A percentile compares a stretch with the other conserved stretches of the same genome.
These are phyloP conservation scores for Chlorella sp. DNA, from an alignment of 139 green algal species.

Conservation along the genomic window DNA sequence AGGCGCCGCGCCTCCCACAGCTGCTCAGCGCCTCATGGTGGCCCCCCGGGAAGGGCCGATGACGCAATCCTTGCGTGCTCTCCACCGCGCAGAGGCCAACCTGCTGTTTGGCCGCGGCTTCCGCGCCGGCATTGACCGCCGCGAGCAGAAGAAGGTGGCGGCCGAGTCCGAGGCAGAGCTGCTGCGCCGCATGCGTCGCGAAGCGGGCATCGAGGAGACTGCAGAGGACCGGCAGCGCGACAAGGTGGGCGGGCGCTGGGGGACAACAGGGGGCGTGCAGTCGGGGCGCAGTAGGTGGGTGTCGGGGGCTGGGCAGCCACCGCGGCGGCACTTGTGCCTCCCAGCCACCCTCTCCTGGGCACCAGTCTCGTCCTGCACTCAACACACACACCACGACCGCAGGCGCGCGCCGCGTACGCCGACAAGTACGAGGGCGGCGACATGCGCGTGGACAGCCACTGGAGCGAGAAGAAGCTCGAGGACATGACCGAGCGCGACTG, in stretches of 20 bases:
- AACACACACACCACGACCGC: too few relatives aligned
- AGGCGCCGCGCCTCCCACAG: background rate
- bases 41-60: too few relatives aligned
- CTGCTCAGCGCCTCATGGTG: too few relatives aligned
- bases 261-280: too few relatives aligned
- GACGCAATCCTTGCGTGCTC: background rate
- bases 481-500: slow-evolving; percentile 98
- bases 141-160: slow-evolving; percentile 92
- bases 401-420: slow-evolving; percentile 51
- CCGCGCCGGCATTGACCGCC: slow-evolving; percentile 89
- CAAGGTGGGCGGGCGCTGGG: too few relatives aligned
- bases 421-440: slow-evolving; percentile 81
- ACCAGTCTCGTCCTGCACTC: too few relatives aligned
- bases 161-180: slow-evolving; percentile 67
- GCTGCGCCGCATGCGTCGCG: slow-evolving; percentile 36
- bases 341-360: too few relatives aligned
- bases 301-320: too few relatives aligned
- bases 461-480: slow-evolving; percentile 87
- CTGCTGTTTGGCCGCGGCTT: slow-evolving; percentile 95
- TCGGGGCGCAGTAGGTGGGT: too few relatives aligned
- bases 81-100: slow-evolving; percentile 66
- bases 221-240: slow-evolving; percentile 65
- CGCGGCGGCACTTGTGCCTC: too few relatives aligned
- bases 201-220: slow-evolving; percentile 56
- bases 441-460: slow-evolving; percentile 67